phyloP scores from a whole-genome alignment of 257 asterid genomes.

The Misopates orontium region DNA sequence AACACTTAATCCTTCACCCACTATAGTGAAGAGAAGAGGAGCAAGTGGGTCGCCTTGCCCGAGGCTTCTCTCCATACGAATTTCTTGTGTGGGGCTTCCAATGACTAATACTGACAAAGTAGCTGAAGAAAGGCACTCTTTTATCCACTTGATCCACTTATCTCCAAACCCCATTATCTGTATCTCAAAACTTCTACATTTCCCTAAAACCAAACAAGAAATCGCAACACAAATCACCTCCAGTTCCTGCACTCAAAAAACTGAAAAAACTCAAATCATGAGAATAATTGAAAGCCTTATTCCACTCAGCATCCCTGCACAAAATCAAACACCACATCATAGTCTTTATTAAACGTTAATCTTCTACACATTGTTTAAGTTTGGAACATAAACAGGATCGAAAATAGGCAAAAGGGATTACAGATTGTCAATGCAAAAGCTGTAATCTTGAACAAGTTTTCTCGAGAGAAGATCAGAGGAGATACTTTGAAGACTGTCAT shows the following conservation, averaged over 20 bases:
- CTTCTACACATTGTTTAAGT: background rate
- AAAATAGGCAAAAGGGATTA: too few relatives aligned
- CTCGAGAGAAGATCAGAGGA: constrained; percentile 47
- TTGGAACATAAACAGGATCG: constrained; percentile 13
- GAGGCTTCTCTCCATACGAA: too few relatives aligned
- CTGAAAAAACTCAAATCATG: constrained; percentile 57
- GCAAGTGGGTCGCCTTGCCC: too few relatives aligned
- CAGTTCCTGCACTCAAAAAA: constrained; percentile 50
- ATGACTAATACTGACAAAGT: too few relatives aligned
- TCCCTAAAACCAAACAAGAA: background rate
- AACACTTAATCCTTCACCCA: too few relatives aligned
- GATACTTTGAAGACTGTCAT: constrained; percentile 49
- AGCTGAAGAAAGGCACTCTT: too few relatives aligned
- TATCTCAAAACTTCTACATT: background rate
- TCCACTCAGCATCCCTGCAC: constrained; percentile 68
- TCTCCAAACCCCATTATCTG: too few relatives aligned
- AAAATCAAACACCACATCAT: background rate
- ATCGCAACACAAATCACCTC: constrained; percentile 39
- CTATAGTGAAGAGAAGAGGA: too few relatives aligned
- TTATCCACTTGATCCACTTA: too few relatives aligned
- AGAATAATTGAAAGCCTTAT: constrained; percentile 63
- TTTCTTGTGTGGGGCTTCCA: too few relatives aligned
- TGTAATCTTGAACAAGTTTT: constrained; percentile 47
- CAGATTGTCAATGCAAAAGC: constrained; percentile 68
- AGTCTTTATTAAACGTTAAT: background rate